Evolutionary conservation across 2,329 filamentous ascomycete species (phyloP).

Genomic region (Microdochium paspali): DNA sequence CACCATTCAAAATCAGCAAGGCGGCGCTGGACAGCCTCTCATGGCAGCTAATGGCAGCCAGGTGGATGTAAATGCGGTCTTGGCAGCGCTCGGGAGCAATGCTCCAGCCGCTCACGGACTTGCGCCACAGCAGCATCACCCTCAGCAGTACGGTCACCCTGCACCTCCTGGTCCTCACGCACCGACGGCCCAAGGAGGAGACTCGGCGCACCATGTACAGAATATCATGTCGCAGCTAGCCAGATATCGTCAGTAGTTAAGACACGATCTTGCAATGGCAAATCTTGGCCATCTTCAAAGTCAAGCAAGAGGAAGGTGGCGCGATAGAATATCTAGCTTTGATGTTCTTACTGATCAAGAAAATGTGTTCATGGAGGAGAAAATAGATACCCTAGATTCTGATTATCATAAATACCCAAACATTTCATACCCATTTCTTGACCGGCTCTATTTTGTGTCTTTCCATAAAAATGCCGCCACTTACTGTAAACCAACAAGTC

Average conservation of each 20-base stretch:
- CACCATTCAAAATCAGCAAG: constrained; percentile 17
- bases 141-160: constrained; percentile 7
- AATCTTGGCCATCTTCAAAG: no score
- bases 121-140: constrained; percentile 8
- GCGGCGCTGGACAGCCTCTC: constrained; percentile 21
- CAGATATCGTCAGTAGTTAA: constrained; percentile 45
- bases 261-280: neutral
- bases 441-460: no score
- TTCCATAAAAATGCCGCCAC: no score
- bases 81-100: constrained; percentile 18
- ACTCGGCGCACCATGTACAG: constrained; percentile 47
- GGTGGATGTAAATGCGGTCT: constrained; percentile 13
- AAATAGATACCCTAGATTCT: neutral
- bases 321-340: no score
- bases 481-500: no score
- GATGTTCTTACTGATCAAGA: no score
- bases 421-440: constrained; percentile 2
- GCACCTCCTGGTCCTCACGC: constrained; percentile 13
- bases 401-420: neutral
- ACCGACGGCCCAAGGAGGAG: constrained; percentile 18
- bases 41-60: constrained; percentile 14
- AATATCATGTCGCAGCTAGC: constrained; percentile 69
- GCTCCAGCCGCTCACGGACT: constrained; percentile 15
- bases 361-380: no score
- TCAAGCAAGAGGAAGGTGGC: no score